Conservation (phyloP, 1,284 basidiomycete species). For the Vanrija sp. region DNA sequence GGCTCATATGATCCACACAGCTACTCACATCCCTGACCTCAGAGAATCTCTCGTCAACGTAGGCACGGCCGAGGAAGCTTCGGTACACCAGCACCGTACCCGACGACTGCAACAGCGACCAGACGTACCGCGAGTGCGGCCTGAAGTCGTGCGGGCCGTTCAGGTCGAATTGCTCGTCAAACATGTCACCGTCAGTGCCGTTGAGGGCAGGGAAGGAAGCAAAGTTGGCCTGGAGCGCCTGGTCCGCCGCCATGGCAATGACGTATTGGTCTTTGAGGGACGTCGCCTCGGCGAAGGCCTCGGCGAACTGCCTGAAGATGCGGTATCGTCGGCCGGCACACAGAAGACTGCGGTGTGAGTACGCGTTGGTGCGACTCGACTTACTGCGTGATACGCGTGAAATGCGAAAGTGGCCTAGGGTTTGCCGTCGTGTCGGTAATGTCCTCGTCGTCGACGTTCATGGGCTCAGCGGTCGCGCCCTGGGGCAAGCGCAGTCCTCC, state of each 20-base stretch:
- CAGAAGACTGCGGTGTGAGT: neutral
- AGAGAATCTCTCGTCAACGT: constrained; percentile 25
- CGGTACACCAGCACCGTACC: constrained; percentile 22
- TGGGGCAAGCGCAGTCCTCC: constrained; percentile 20
- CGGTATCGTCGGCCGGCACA: constrained; percentile 17
- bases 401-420: constrained; percentile 12
- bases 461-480: constrained; percentile 17
- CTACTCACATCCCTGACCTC: constrained; percentile 20
- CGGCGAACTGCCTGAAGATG: constrained; percentile 23
- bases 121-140: constrained; percentile 21
- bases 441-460: constrained; percentile 21
- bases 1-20: neutral
- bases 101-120: constrained; percentile 14
- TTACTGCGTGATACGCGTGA: constrained; percentile 10
- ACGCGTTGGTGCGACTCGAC: no score
- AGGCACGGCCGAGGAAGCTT: constrained; percentile 24
- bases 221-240: constrained; percentile 16
- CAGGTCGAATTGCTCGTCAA: constrained; percentile 18
- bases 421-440: constrained; percentile 14
- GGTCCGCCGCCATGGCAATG: constrained; percentile 14
- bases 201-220: constrained; percentile 14
- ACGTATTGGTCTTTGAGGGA: constrained; percentile 19
- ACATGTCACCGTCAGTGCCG: constrained; percentile 11
- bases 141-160: constrained; percentile 15
- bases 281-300: constrained; percentile 17